A percentile compares a stretch with the other conserved stretches of the same genome.
phyloP scores from a whole-genome alignment of 2,329 filamentous ascomycete species.

The Ambrosiella beaveri region DNA sequence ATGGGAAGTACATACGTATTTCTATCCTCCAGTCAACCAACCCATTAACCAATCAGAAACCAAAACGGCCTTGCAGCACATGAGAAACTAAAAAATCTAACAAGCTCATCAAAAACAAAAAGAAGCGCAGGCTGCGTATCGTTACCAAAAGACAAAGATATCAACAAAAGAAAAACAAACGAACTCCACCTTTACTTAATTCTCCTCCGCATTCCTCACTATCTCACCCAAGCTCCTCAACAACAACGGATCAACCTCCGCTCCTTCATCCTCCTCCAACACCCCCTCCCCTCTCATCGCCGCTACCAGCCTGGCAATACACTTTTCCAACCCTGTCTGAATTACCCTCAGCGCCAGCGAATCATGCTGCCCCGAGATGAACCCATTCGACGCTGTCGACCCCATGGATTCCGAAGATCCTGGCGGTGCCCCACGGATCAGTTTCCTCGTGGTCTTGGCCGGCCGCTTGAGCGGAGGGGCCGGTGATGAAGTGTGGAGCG shows the following conservation, averaged over 20 bases:
- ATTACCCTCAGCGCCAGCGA: conserved; percentile 25
- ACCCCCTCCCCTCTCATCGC: conserved; percentile 23
- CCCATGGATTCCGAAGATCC: not conserved
- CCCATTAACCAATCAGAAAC: too few species aligned
- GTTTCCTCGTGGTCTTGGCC: not conserved
- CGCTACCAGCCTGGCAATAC: conserved; percentile 32
- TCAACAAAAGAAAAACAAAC: conserved; percentile 5
- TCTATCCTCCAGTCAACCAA: too few species aligned
- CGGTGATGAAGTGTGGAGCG: conserved; percentile 15
- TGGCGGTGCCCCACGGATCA: not conserved
- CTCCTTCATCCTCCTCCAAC: conserved; percentile 3
- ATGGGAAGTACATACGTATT: too few species aligned
- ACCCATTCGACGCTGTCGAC: not conserved
- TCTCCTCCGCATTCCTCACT: conserved; percentile 10
- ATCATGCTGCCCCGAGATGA: not conserved
- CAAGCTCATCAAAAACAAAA: conserved; percentile 3
- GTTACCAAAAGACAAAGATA: not conserved
- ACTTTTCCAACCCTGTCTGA: conserved; percentile 31
- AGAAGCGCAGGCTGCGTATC: not conserved
- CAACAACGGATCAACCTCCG: conserved; percentile 8
- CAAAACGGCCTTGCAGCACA: not conserved
- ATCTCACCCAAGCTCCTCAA: conserved; percentile 11
- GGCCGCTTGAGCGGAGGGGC: conserved; percentile 6
- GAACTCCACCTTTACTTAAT: conserved; percentile 1
- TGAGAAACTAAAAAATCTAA: not conserved